These are phyloP conservation scores for Narthecium ossifragum DNA, from an alignment of 106 monocot species.

Conservation along the genomic window DNA sequence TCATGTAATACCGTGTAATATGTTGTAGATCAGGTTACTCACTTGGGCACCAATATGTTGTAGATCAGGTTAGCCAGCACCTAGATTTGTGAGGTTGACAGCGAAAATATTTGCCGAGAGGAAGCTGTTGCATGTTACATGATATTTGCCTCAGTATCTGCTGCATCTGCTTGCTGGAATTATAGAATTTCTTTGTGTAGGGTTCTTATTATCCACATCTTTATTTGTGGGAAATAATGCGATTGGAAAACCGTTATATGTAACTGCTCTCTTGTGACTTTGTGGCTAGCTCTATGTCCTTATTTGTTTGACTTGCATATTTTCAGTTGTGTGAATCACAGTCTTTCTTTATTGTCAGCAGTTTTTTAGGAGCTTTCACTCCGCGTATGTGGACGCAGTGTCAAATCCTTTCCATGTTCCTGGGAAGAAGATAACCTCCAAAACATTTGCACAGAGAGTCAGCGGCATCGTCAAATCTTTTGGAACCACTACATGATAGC, in stretches of 20 bases:
- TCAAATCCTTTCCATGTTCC: conserved; percentile 99
- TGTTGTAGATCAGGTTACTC: too few relatives aligned
- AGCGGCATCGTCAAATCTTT: conserved; percentile 63
- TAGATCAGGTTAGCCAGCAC: too few relatives aligned
- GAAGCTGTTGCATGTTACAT: too few relatives aligned
- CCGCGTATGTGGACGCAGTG: conserved; percentile 93
- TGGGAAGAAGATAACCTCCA: conserved; percentile 90
- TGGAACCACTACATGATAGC: conserved; percentile 12
- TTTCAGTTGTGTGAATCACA: too few relatives aligned
- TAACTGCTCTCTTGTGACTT: background rate
- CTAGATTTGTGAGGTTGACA: too few relatives aligned
- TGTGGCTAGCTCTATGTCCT: background rate
- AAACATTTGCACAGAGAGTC: conserved; percentile 58
- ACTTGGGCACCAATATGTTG: too few relatives aligned
- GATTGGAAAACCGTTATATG: background rate
- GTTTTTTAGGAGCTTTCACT: conserved; percentile 95
- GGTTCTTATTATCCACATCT: background rate
- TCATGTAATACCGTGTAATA: too few relatives aligned
- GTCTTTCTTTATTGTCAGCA: conserved; percentile 13
- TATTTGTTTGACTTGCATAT: too few relatives aligned
- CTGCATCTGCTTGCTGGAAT: too few relatives aligned
- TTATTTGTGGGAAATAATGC: background rate
- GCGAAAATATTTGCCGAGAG: too few relatives aligned
- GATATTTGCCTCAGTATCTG: too few relatives aligned
- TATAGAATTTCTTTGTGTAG: background rate